A percentile compares a stretch with the other conserved stretches of the same genome.
Conservation (phyloP, 2,329 filamentous ascomycete genomes). For the Paraphaeosphaeria minitans region DNA sequence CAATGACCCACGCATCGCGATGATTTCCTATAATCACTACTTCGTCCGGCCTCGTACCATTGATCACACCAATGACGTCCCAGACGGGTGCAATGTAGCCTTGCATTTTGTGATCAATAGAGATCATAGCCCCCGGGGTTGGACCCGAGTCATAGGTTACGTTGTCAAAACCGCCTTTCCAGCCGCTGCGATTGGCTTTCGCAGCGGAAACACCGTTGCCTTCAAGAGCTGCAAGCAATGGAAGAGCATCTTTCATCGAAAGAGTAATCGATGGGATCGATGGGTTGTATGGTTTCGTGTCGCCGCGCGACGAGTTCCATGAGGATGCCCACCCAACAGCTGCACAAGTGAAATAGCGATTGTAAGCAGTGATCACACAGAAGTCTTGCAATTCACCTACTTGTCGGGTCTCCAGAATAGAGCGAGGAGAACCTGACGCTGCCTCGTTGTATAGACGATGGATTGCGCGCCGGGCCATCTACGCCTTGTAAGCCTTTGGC, state of each 20-base stretch:
- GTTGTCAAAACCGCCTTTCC: constrained; percentile 39
- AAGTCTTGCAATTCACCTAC: background rate
- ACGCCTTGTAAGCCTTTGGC: constrained; percentile 17
- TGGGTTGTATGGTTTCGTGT: constrained; percentile 33
- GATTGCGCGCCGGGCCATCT: constrained; percentile 49
- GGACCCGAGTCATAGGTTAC: constrained; percentile 39
- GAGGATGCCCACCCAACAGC: constrained; percentile 41
- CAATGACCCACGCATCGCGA: constrained; percentile 56
- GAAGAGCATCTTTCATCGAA: constrained; percentile 35
- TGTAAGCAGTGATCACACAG: background rate
- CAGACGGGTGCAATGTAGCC: constrained; percentile 80
- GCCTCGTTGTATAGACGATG: constrained; percentile 49
- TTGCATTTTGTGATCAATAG: constrained; percentile 68
- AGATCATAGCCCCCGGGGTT: constrained; percentile 58
- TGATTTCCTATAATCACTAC: constrained; percentile 56
- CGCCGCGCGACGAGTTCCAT: constrained; percentile 30
- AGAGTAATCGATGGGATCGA: constrained; percentile 44
- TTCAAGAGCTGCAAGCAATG: constrained; percentile 39
- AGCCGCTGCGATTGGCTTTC: constrained; percentile 39
- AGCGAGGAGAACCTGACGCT: constrained; percentile 63
- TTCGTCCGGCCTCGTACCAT: constrained; percentile 62
- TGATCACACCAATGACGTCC: constrained; percentile 71
- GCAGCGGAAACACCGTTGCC: constrained; percentile 39
- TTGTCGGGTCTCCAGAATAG: constrained; percentile 45
- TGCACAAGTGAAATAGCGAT: background rate